Base-by-base conservation (phyloP, 2,329 filamentous ascomycete species). In the Pseudopyricularia cyperi region DNA sequence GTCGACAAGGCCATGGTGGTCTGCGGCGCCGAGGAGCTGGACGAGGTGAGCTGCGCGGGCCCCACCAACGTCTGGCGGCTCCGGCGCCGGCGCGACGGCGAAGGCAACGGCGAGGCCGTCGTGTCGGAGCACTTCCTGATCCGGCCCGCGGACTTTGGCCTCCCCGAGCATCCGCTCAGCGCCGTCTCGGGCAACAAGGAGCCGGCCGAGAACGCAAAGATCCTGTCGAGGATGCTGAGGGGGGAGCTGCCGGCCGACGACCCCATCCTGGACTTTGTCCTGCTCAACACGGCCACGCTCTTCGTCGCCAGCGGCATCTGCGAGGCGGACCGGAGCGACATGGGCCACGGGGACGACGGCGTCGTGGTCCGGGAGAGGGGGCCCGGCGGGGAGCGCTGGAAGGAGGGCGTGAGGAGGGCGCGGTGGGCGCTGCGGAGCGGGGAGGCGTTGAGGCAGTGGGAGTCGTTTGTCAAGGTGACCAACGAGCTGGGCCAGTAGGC, bases 41-140 rank as follows among this genome's bases (percentile, higher is more conserved):
- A 98, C 64, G 93, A 98, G 71, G 80, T 98, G 55, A 93, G 87
- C 60, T 96, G 91, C 59, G 93, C 91, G 1, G 91, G 93, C 0
- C 75, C 76, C 34, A 95, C 90, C 2, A 82, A 87, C 61, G 95
- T 90, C 76, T 98, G 93, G 93, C 82, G 82, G 68, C 69, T 96
- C 26, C 72, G 77, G 52, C 50, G 50, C 11, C 17, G 37, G 1
- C 65, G 68, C 4, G 61, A 64, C 35, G 47, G 64, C 37, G 64
- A 65, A 35, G 52, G 49, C 58, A 57, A 67, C 62, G 47, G 66
- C 61, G 52, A 74, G 63, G 51, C 58, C 69, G 60, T 80, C 67
- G 62, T 78, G 52, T 74, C 94, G 39, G 82, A 90, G 58, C 80
- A 85, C 56, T 96, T 98, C 71, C 79, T 75, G 30, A 68, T 98